Percentiles rank a stretch among this genome's conserved stretches.
Conservation (phyloP, 345 rosid species). For the Linum trigynum region DNA sequence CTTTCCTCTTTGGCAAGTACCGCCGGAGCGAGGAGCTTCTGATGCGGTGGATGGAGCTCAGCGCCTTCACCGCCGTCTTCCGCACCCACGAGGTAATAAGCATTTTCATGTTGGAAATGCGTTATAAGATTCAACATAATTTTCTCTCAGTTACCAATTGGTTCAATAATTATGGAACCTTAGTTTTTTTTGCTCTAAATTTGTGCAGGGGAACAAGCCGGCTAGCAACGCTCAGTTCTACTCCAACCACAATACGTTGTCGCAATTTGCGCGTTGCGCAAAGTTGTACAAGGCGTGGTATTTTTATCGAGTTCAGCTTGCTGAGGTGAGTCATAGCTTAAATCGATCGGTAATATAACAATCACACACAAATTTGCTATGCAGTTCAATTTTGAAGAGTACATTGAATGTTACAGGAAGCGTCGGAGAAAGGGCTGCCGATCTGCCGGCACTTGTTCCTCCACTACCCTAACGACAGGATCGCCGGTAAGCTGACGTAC, state of each 20-base stretch:
- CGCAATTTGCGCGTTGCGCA: constrained; percentile 58
- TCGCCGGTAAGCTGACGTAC: constrained; percentile 42
- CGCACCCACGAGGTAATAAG: constrained; percentile 54
- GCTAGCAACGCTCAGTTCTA: constrained; percentile 53
- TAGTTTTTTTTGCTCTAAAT: neutral
- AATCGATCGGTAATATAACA: neutral
- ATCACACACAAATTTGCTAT: neutral
- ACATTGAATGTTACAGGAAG: constrained; percentile 34
- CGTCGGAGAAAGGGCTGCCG: constrained; percentile 49
- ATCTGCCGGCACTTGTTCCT: constrained; percentile 65
- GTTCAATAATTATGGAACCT: too few relatives aligned
- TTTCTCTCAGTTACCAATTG: too few relatives aligned
- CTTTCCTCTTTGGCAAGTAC: constrained; percentile 32
- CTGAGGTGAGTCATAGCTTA: constrained; percentile 32
- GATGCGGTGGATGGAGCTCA: constrained; percentile 70
- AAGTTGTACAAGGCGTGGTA: constrained; percentile 63
- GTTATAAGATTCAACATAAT: too few relatives aligned
- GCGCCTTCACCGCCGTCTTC: constrained; percentile 53
- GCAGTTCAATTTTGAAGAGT: constrained; percentile 1
- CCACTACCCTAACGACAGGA: constrained; percentile 53
- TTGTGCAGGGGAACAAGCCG: constrained; percentile 53
- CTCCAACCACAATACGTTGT: constrained; percentile 40
- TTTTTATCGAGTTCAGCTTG: constrained; percentile 49
- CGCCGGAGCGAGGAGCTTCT: constrained; percentile 57
- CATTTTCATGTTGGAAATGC: neutral